A percentile compares a stretch with the other conserved stretches of the same genome.
These are phyloP conservation scores for Albizia julibrissin DNA, from an alignment of 306 rosid genomes.

Conservation along the genomic window DNA sequence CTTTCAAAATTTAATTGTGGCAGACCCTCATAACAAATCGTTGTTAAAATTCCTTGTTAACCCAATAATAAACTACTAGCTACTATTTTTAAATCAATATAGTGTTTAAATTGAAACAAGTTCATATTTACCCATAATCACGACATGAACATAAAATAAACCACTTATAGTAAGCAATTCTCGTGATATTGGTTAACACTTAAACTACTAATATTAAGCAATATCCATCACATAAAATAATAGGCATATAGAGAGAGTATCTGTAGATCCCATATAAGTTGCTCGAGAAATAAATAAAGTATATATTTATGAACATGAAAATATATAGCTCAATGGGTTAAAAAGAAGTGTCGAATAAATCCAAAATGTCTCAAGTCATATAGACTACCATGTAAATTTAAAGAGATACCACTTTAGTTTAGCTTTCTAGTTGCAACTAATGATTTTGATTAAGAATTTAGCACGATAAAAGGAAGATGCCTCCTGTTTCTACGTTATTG, in stretches of 20 bases:
- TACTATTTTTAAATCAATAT: not conserved
- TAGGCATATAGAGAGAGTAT: not conserved
- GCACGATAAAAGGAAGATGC: conserved; percentile 51
- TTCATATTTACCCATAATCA: not conserved
- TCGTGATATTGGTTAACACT: not conserved
- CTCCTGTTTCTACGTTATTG: conserved; percentile 50
- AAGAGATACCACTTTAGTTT: conserved; percentile 36
- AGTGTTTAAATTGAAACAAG: not conserved
- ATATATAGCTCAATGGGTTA: not conserved
- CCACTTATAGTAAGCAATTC: not conserved
- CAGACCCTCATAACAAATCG: too few relatives aligned
- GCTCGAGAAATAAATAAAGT: not conserved
- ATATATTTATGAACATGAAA: not conserved
- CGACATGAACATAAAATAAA: not conserved
- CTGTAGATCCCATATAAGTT: not conserved
- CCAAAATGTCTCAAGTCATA: conserved; percentile 3
- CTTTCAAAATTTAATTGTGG: too few relatives aligned
- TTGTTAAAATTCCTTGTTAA: too few relatives aligned
- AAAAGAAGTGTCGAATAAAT: not conserved
- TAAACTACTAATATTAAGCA: not conserved
- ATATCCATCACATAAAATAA: not conserved
- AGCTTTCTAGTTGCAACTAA: conserved; percentile 38
- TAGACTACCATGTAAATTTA: conserved; percentile 10
- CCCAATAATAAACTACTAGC: not conserved
- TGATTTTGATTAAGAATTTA: conserved; percentile 39